Evolutionary conservation across 192 early-diverging fungal species (phyloP), one percentile per base, ranked within the genome.

Genomic region (Phycomyces blakesleeanus): DNA sequence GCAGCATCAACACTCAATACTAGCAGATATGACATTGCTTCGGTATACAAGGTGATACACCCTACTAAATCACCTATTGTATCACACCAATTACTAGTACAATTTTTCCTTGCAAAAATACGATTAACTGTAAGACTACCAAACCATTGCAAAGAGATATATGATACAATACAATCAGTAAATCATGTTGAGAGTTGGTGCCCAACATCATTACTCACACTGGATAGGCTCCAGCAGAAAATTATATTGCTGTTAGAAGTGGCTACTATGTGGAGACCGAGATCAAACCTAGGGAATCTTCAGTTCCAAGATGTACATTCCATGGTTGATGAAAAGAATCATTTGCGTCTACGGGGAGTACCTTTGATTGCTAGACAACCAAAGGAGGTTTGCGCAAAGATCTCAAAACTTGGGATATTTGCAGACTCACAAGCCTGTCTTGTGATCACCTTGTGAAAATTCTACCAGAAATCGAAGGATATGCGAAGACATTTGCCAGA

Each of bases 61-160:
- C 34, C 3, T 25, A 57, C 22, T 16, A 44, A 56, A 27, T 6
- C 22, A 27, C 40, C 15, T 25, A 38, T 60, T 10, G 44, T 47
- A 3, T n/a, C 21, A 7, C 6, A 49, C 15, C 20, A 34, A 25
- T 37, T 12, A 5, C 12, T 57, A 3, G 29, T 34, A 2, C 37
- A 25, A 40, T 50, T 60, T 50, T 60, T 60, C 22, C 44, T 50
- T 20, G 44, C 44, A 22, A 49, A 49, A 22, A 60, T 12, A 42
- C 2, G 40, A 40, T 20, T 39, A 37, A 12, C 5, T 40, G 37
- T 57, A 9, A 57, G 41, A 14, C 5, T 57, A n/a, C 50, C 50
- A 8, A n/a, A 12, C 12, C 12, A 51, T 24, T 41, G 7, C 20
- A 59, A 59, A 12, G 29, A 34, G 29, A 34, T 25, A 54, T 54